phyloP scores from a whole-genome alignment of 441 rosid genomes.

The Brassica hybrid region DNA sequence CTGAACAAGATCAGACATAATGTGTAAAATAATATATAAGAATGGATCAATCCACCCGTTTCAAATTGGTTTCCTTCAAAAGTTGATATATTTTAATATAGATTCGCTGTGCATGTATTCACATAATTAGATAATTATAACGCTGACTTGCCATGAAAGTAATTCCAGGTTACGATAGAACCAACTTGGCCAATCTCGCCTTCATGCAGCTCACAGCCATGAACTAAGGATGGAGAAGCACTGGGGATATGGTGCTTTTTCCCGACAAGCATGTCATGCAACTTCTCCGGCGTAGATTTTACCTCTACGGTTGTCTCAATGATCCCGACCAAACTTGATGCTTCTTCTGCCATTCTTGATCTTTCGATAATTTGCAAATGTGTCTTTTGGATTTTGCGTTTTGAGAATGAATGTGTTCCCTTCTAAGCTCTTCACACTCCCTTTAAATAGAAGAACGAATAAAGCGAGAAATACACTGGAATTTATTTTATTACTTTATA shows the following conservation, averaged over 20 bases:
- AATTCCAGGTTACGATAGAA: constrained; percentile 31
- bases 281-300: constrained; percentile 34
- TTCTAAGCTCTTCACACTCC: too few species aligned
- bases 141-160: constrained; percentile 29
- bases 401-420: background rate
- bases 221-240: constrained; percentile 22
- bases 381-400: background rate
- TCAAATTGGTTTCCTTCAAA: background rate
- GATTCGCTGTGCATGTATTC: background rate
- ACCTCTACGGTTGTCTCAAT: constrained; percentile 40
- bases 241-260: constrained; percentile 35
- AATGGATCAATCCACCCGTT: background rate
- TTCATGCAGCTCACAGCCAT: constrained; percentile 33
- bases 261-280: constrained; percentile 28
- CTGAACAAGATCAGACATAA: background rate
- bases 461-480: too few species aligned
- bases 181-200: constrained; percentile 35
- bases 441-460: too few species aligned
- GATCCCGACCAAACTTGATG: constrained; percentile 34
- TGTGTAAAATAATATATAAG: background rate
- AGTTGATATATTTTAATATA: background rate
- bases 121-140: background rate
- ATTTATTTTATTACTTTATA: too few species aligned
- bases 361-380: background rate
- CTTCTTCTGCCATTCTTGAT: background rate